Conservation (phyloP, 352 stramenopile genomes). For the Phytophthora podocarpi region DNA sequence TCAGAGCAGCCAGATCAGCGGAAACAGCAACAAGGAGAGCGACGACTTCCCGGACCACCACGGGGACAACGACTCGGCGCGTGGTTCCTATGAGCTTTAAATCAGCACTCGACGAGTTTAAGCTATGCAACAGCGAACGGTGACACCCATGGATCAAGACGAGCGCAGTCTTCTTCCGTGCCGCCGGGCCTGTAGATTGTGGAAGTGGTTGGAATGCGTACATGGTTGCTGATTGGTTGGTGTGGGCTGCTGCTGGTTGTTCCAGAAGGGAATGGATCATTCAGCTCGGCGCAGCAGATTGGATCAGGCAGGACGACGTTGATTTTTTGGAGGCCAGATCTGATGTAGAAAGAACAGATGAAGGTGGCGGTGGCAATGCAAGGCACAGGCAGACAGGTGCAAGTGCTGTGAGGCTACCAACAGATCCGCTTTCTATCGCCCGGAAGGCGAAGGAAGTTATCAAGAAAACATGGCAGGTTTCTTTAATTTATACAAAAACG, state of each 20-base stretch:
- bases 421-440: slow-evolving; percentile 16
- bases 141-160: slow-evolving; percentile 19
- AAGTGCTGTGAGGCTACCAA: slow-evolving; percentile 2
- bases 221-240: slow-evolving; percentile 24
- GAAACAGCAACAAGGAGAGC: slow-evolving; percentile 62
- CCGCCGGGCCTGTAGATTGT: slow-evolving; percentile 15
- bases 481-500: slow-evolving; percentile 40
- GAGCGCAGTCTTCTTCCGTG: slow-evolving; percentile 31
- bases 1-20: slow-evolving; percentile 74
- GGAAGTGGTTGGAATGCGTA: slow-evolving; percentile 36
- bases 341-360: slow-evolving; percentile 27
- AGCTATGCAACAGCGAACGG: slow-evolving; percentile 22
- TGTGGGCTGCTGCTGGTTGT: slow-evolving; percentile 23
- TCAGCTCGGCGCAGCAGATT: slow-evolving; percentile 13
- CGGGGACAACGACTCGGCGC: slow-evolving; percentile 67
- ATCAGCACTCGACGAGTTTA: slow-evolving; percentile 18
- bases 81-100: slow-evolving; percentile 85
- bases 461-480: slow-evolving; percentile 27
- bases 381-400: not conserved
- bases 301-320: slow-evolving; percentile 28
- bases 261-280: slow-evolving; percentile 31
- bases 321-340: slow-evolving; percentile 36
- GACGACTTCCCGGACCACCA: slow-evolving; percentile 81
- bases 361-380: slow-evolving; percentile 6
- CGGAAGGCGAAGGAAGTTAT: slow-evolving; percentile 4